These are phyloP conservation scores for Kwoniella heveanensis DNA, from an alignment of 768 basidiomycete genomes.

Conservation along the genomic window DNA sequence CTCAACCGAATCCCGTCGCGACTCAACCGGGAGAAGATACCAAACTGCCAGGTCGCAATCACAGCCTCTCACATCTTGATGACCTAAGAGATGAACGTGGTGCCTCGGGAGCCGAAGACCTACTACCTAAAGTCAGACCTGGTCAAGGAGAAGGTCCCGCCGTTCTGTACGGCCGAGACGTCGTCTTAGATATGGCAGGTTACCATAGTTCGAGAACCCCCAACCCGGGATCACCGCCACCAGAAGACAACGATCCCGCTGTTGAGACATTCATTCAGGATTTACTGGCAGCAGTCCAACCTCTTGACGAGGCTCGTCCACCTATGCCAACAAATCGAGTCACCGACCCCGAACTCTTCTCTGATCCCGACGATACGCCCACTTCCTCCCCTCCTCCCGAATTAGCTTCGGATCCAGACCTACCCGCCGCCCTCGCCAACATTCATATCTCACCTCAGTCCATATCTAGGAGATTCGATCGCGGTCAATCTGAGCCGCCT, in stretches of 20 bases:
- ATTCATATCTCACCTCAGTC: slow-evolving; percentile 11
- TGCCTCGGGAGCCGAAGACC: slow-evolving; percentile 58
- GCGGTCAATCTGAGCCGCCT: slow-evolving; percentile 46
- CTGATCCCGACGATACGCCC: slow-evolving; percentile 46
- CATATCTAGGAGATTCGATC: slow-evolving; percentile 23
- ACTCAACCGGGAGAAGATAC: slow-evolving; percentile 34
- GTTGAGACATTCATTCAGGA: slow-evolving; percentile 27
- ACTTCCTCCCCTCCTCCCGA: slow-evolving; percentile 42
- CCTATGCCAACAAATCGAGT: slow-evolving; percentile 25
- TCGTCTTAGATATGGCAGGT: slow-evolving; percentile 79
- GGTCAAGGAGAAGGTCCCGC: slow-evolving; percentile 62
- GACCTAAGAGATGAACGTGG: not conserved
- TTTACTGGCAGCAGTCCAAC: slow-evolving; percentile 25
- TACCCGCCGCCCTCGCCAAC: slow-evolving; percentile 15
- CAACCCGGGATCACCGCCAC: slow-evolving; percentile 12
- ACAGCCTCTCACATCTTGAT: slow-evolving; percentile 25
- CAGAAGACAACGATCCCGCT: slow-evolving; percentile 16
- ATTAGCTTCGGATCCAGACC: slow-evolving; percentile 19
- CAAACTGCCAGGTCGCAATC: slow-evolving; percentile 24
- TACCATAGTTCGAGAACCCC: slow-evolving; percentile 59
- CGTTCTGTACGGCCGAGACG: slow-evolving; percentile 68
- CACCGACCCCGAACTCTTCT: slow-evolving; percentile 27
- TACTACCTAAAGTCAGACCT: slow-evolving; percentile 59
- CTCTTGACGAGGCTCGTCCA: slow-evolving; percentile 25
- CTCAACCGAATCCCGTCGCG: slow-evolving; percentile 33